Percentiles rank a stretch among this genome's conserved stretches.
These are phyloP conservation scores for Litsea cubeba DNA, from an alignment of 164 flowering plant genomes.

Conservation along the genomic window DNA sequence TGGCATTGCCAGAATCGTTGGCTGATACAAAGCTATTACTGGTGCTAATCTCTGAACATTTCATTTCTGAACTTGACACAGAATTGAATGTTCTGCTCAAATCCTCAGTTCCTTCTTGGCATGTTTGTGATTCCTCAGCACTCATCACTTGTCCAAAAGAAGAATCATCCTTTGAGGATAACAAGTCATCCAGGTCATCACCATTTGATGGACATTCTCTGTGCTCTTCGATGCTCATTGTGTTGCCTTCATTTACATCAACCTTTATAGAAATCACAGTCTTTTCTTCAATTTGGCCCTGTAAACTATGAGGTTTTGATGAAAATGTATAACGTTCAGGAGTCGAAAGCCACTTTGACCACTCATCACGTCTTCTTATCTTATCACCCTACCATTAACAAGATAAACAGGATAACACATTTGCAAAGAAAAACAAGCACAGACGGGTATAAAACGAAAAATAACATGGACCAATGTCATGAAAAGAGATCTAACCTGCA, in stretches of 20 bases:
- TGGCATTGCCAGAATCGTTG: constrained; percentile 1
- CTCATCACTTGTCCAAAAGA: constrained; percentile 11
- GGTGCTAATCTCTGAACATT: constrained; percentile 10
- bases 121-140: constrained; percentile 16
- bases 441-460: background rate
- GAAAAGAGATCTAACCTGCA: constrained; percentile 48
- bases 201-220: constrained; percentile 10
- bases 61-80: constrained; percentile 12
- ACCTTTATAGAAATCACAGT: background rate
- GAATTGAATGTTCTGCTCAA: constrained; percentile 8
- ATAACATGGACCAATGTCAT: background rate
- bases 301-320: constrained; percentile 16
- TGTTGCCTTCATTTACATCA: constrained; percentile 13
- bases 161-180: constrained; percentile 9
- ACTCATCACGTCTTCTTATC: constrained; percentile 64
- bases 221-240: constrained; percentile 7
- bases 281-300: constrained; percentile 21
- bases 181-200: background rate
- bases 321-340: constrained; percentile 13
- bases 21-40: background rate
- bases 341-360: constrained; percentile 71
- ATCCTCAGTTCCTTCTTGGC: constrained; percentile 11
- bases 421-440: background rate
- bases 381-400: constrained; percentile 52
- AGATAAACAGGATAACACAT: background rate